These are phyloP conservation scores for Cyberlindnera mrakii DNA, from an alignment of 805 yeast genomes.

Conservation along the genomic window DNA sequence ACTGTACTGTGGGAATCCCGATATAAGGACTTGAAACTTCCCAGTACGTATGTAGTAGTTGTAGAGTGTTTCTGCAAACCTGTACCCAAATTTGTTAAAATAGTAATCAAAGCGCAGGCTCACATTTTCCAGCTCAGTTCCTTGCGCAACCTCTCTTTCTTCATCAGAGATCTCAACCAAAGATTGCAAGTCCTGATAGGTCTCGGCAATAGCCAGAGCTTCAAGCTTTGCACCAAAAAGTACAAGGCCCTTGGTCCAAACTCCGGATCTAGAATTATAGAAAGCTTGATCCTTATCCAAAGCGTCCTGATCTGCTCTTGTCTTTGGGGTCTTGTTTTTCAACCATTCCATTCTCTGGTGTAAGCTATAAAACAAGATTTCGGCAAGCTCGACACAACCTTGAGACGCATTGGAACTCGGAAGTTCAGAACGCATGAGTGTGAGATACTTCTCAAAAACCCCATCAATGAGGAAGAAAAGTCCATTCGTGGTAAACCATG, in stretches of 20 bases:
- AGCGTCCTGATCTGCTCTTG: slow-evolving; percentile 16
- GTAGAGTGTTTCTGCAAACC: slow-evolving; percentile 63
- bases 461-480: slow-evolving; percentile 35
- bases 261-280: slow-evolving; percentile 26
- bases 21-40: slow-evolving; percentile 47
- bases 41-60: slow-evolving; percentile 48
- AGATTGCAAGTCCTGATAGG: slow-evolving; percentile 58
- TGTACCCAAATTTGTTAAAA: slow-evolving; percentile 57
- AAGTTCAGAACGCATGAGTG: slow-evolving; percentile 2
- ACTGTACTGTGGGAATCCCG: slow-evolving; percentile 49
- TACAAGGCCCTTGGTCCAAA: slow-evolving; percentile 60
- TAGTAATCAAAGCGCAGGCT: slow-evolving; percentile 37
- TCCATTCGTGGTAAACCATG: slow-evolving; percentile 45
- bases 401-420: slow-evolving; percentile 14
- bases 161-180: slow-evolving; percentile 48
- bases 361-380: slow-evolving; percentile 35
- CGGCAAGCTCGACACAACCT: slow-evolving; percentile 30
- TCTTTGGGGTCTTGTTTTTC: slow-evolving; percentile 15
- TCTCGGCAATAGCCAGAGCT: slow-evolving; percentile 59
- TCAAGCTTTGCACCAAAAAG: slow-evolving; percentile 42
- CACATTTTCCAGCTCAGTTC: slow-evolving; percentile 14
- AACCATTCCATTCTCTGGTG: slow-evolving; percentile 31
- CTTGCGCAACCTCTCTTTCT: slow-evolving; percentile 27
- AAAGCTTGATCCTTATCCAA: slow-evolving; percentile 15
- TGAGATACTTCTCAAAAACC: slow-evolving; percentile 29